Conservation (phyloP, 495 filamentous ascomycete species). For the Hyaloscypha hepaticicola region DNA sequence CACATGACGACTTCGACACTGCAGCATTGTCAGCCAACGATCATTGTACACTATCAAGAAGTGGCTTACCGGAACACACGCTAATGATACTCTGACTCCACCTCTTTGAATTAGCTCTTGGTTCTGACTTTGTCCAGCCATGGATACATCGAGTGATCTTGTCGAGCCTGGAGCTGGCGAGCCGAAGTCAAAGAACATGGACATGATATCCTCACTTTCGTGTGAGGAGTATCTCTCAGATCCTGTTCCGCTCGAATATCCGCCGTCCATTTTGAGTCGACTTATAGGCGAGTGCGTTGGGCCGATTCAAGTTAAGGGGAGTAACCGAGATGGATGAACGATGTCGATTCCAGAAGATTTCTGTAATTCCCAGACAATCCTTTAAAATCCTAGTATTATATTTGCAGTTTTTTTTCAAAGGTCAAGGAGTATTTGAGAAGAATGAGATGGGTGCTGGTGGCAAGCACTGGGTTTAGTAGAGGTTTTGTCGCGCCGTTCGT, state of each 20-base stretch:
- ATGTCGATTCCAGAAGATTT: not conserved
- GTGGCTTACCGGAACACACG: conserved; percentile 45
- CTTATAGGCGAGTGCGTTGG: not conserved
- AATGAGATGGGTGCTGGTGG: not conserved
- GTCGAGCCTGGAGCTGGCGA: not conserved
- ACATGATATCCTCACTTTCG: not conserved
- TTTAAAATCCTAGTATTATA: not conserved
- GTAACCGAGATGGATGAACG: not conserved
- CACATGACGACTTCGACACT: conserved; percentile 54
- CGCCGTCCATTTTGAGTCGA: not conserved
- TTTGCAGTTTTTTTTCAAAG: too few species aligned
- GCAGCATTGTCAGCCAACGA: not conserved
- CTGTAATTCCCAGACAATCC: not conserved
- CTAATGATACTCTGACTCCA: conserved; percentile 43
- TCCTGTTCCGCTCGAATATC: not conserved
- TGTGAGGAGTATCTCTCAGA: not conserved
- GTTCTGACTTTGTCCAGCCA: not conserved
- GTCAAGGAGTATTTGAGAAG: not conserved
- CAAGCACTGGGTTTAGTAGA: not conserved
- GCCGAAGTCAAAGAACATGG: conserved; percentile 15
- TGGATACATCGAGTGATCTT: not conserved
- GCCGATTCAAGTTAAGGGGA: not conserved
- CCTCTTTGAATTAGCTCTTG: conserved; percentile 14
- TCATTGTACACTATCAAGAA: not conserved
- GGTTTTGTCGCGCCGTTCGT: not conserved